These are phyloP conservation scores for Cucurbita moschata DNA, from an alignment of 306 rosid species.

Conservation along the genomic window DNA sequence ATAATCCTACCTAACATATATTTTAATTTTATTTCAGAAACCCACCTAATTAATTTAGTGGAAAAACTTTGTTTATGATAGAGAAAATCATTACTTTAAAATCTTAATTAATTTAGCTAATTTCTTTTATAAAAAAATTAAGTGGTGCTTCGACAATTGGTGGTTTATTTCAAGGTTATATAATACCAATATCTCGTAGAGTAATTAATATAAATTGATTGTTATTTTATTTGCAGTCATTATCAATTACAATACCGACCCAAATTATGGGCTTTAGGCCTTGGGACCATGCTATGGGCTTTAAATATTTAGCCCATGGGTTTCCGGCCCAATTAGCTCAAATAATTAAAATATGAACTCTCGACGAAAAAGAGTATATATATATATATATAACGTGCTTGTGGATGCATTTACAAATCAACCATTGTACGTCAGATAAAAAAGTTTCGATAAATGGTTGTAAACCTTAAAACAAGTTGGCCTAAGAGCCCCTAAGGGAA, in stretches of 20 bases:
- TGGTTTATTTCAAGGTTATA: neutral
- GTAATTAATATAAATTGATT: neutral
- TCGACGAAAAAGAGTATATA: too few relatives aligned
- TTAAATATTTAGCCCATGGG: neutral
- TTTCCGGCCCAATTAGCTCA: neutral
- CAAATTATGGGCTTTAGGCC: neutral
- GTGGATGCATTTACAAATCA: too few relatives aligned
- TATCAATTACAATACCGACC: neutral
- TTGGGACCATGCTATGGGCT: neutral
- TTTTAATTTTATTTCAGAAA: slow-evolving; percentile 2
- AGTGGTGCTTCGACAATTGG: neutral
- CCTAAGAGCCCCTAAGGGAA: too few relatives aligned
- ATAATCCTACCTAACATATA: slow-evolving; percentile 3
- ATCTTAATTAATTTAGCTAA: neutral
- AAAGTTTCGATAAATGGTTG: too few relatives aligned
- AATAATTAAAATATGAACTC: too few relatives aligned
- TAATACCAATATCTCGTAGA: neutral
- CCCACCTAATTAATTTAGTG: slow-evolving; percentile 3
- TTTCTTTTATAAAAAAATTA: neutral
- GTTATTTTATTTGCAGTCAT: neutral
- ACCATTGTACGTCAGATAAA: too few relatives aligned
- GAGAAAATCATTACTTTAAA: neutral
- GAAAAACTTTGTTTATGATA: slow-evolving; percentile 1
- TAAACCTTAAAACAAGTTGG: too few relatives aligned
- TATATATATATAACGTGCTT: too few relatives aligned